Percentiles rank a stretch among this genome's conserved stretches.
These are phyloP conservation scores for Malbranchea cinnamomea DNA, from an alignment of 2,329 filamentous ascomycete genomes.

Conservation along the genomic window DNA sequence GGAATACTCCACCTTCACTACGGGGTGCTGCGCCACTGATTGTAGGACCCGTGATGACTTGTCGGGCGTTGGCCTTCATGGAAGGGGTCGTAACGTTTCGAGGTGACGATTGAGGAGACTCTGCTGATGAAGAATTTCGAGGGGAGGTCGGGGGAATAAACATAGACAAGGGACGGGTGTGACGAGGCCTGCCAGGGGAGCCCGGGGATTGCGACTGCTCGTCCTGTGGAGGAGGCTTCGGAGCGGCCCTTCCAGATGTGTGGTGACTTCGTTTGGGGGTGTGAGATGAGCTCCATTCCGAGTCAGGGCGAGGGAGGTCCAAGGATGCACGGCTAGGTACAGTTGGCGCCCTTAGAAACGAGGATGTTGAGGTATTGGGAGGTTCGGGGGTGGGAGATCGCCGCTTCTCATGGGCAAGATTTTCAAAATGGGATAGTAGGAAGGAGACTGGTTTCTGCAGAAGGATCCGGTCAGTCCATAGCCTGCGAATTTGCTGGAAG, in stretches of 20 bases:
- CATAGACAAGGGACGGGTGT: conserved; percentile 36
- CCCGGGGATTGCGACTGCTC: conserved; percentile 14
- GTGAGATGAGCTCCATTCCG: conserved; percentile 20
- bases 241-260: not conserved
- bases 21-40: too few relatives aligned
- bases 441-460: conserved; percentile 33
- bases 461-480: conserved; percentile 6
- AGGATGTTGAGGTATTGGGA: conserved; percentile 16
- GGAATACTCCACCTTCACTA: conserved; percentile 10
- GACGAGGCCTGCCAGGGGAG: conserved; percentile 46
- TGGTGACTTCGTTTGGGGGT: not conserved
- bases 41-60: too few relatives aligned
- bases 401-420: conserved; percentile 21
- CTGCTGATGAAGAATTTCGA: conserved; percentile 27
- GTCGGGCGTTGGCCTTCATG: too few relatives aligned
- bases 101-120: conserved; percentile 31
- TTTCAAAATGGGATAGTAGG: conserved; percentile 34
- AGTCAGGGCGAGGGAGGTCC: conserved; percentile 26
- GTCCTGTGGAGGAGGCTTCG: not conserved
- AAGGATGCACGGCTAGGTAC: conserved; percentile 24
- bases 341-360: conserved; percentile 19
- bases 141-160: conserved; percentile 27
- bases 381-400: conserved; percentile 10
- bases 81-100: too few relatives aligned
- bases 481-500: conserved; percentile 4